phyloP scores from a whole-genome alignment of 345 rosid genomes.

The Pistacia atlantica region DNA sequence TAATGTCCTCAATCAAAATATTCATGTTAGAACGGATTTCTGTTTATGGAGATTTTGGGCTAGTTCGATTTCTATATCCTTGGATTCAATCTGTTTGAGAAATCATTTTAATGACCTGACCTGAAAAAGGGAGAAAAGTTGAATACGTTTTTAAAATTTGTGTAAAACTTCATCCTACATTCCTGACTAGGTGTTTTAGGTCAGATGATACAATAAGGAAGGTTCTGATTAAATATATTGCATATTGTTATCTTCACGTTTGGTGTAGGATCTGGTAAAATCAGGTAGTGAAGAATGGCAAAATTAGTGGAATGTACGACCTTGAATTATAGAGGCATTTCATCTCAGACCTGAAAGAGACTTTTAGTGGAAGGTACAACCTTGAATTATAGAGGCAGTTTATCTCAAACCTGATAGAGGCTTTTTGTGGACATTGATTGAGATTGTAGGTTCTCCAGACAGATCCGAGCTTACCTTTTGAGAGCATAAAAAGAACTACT shows the following conservation, averaged over 20 bases:
- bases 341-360: background rate
- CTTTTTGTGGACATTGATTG: background rate
- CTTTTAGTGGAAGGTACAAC: background rate
- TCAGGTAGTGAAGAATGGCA: background rate
- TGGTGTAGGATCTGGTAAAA: background rate
- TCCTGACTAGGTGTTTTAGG: background rate
- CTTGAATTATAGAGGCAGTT: background rate
- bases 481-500: background rate
- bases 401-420: background rate
- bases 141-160: background rate
- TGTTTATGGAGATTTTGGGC: conserved; percentile 6
- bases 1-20: background rate
- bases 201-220: conserved; percentile 10
- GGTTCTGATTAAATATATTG: conserved; percentile 2
- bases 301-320: background rate
- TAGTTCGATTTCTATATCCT: background rate
- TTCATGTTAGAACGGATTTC: background rate
- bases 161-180: no score
- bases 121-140: conserved; percentile 2
- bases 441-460: background rate
- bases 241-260: background rate
- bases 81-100: conserved; percentile 11
- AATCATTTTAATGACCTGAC: background rate
- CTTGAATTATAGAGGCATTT: no score
- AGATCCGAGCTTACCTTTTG: background rate